These are phyloP conservation scores for Zostera marina DNA, from an alignment of 116 monocot species.

Conservation along the genomic window DNA sequence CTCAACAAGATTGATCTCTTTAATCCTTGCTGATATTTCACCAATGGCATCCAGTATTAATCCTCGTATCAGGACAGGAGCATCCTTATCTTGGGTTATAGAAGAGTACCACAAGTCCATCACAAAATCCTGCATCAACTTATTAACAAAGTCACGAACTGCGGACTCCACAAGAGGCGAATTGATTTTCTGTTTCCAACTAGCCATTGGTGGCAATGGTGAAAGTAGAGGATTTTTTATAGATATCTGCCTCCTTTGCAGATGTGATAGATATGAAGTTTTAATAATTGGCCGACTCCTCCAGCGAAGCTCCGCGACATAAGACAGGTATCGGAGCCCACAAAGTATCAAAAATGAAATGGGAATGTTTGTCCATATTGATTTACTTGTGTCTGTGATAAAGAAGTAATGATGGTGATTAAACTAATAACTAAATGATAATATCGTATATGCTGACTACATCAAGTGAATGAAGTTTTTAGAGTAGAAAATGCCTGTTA, in stretches of 20 bases:
- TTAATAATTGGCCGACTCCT: constrained; percentile 25
- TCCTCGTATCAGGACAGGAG: constrained; percentile 54
- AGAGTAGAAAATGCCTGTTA: too few relatives aligned
- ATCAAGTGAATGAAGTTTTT: too few relatives aligned
- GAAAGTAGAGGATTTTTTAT: constrained; percentile 45
- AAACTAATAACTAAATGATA: not conserved
- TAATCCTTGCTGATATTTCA: constrained; percentile 71
- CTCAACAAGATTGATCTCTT: constrained; percentile 79
- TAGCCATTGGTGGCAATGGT: constrained; percentile 22
- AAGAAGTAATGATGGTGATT: not conserved
- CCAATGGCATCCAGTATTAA: constrained; percentile 81
- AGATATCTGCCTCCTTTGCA: constrained; percentile 54
- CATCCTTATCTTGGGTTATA: constrained; percentile 89
- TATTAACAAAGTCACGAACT: constrained; percentile 53
- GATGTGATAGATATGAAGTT: constrained; percentile 46
- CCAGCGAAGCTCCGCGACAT: constrained; percentile 73
- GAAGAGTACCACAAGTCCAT: constrained; percentile 87
- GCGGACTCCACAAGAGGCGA: constrained; percentile 68
- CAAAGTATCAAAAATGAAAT: constrained; percentile 71
- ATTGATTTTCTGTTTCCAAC: constrained; percentile 65
- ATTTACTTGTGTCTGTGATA: constrained; percentile 87
- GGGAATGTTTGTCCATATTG: constrained; percentile 93
- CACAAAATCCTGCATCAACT: constrained; percentile 81
- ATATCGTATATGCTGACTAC: not conserved
- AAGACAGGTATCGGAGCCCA: constrained; percentile 59